Base-by-base conservation (phyloP, 805 yeast genomes). In the Lachancea cidri region DNA sequence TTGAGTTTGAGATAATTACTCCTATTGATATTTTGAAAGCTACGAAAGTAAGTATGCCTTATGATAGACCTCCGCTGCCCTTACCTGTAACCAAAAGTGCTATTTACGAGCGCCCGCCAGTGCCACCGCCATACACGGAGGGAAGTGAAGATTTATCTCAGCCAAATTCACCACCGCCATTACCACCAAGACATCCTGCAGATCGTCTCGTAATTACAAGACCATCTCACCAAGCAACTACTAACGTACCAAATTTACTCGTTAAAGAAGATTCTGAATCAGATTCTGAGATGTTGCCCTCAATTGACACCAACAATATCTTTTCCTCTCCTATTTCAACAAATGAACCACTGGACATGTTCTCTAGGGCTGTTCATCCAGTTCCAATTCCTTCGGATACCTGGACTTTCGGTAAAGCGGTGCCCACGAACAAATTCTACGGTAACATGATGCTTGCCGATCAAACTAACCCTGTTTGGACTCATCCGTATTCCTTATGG, bases 401-500 rank as follows among this genome's bases (percentile, higher is more conserved):
- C 3, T 20, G 47, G 16, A 55, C 54, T 27, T 47, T 45, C 27
- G 36, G 46, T 30, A 46, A 45, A 7, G 81, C 87, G 1, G 69
- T 81, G 20, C 81, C 81, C 45, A 85, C 95, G 5, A 86, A 86
- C 60, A 84, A 85, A 55, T 86, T 85, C 54, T 86, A 80, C 58
- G 81, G 83, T 29, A 86, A 86, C 61, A 62, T 86, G 59, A 60
- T 85, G 8, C 69, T 86, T 27, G 87, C 73, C 1, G 71, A 72
- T 41, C 91, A 83, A 55, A 74, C 77, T 2, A 68, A 75, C 42
- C 86, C 91, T 0, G 73, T 79, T 0, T 86, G 89, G 88, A 77
- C 91, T 0, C 87, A 83, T 50, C 95, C 95, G 1, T 85, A 84
- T 54, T 76, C 86, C 22, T 64, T 83, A 4, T 85, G 89, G 91